phyloP scores from a whole-genome alignment of 495 filamentous ascomycete genomes.

The Daldinia childiae region DNA sequence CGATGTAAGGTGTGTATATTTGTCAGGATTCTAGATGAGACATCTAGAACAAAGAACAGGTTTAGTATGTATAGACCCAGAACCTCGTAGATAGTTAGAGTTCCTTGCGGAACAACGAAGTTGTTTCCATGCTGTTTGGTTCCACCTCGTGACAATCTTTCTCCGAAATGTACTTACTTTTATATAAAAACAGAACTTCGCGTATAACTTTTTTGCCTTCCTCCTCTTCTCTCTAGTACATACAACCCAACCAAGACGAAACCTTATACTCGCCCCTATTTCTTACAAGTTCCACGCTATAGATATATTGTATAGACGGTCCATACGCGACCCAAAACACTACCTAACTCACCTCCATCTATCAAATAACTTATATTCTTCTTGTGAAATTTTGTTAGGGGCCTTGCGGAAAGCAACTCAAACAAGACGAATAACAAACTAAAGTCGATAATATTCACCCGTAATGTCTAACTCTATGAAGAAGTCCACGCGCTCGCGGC shows the following conservation, averaged over 20 bases:
- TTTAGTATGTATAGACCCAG: no score
- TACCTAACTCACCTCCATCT: not conserved
- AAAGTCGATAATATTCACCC: not conserved
- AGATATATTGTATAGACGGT: not conserved
- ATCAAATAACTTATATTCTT: not conserved
- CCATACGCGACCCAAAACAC: not conserved
- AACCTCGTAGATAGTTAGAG: no score
- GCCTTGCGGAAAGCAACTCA: not conserved
- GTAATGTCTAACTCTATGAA: constrained; percentile 32
- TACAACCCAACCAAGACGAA: not conserved
- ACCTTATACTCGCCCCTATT: not conserved
- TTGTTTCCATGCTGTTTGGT: no score
- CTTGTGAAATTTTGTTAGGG: not conserved
- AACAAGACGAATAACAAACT: not conserved
- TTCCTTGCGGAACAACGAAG: no score
- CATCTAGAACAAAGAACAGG: no score
- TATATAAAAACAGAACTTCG: constrained; percentile 4
- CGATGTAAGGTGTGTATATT: constrained; percentile 4
- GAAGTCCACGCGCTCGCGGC: constrained; percentile 21
- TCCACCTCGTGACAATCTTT: no score
- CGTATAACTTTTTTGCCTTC: not conserved
- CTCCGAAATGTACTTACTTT: not conserved
- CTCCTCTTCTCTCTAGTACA: not conserved
- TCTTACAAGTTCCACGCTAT: not conserved
- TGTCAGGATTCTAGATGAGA: no score